phyloP scores from a whole-genome alignment of 2,329 filamentous ascomycete genomes.

The Niveomyces coronatus region DNA sequence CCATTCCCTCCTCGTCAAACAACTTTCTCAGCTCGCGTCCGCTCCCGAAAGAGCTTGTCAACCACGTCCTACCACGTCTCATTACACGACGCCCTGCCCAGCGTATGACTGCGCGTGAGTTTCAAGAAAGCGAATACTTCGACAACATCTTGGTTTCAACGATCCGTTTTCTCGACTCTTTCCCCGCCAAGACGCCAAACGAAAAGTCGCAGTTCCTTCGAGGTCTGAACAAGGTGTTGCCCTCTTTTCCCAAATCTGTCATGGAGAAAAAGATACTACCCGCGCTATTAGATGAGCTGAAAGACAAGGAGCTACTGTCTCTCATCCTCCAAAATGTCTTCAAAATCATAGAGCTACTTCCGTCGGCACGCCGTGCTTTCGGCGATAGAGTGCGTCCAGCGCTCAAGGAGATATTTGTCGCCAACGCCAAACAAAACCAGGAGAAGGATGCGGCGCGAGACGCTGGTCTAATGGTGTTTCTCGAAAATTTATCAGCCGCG shows the following conservation, averaged over 20 bases:
- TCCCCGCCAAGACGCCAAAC: slow-evolving; percentile 82
- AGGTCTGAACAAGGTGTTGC: slow-evolving; percentile 74
- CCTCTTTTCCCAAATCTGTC: slow-evolving; percentile 86
- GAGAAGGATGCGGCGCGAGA: slow-evolving; percentile 80
- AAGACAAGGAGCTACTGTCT: slow-evolving; percentile 78
- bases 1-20: slow-evolving; percentile 69
- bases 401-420: slow-evolving; percentile 72
- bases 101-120: slow-evolving; percentile 77
- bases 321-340: slow-evolving; percentile 87
- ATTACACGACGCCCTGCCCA: slow-evolving; percentile 83
- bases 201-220: slow-evolving; percentile 91
- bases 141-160: slow-evolving; percentile 95
- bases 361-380: slow-evolving; percentile 68
- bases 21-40: slow-evolving; percentile 73
- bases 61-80: slow-evolving; percentile 69
- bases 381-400: slow-evolving; percentile 77
- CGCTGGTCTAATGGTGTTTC: slow-evolving; percentile 79
- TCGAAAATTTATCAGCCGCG: slow-evolving; percentile 71
- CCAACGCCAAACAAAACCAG: slow-evolving; percentile 42
- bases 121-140: slow-evolving; percentile 92
- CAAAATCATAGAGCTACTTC: slow-evolving; percentile 72
- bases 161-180: slow-evolving; percentile 83
- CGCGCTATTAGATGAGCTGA: slow-evolving; percentile 82
- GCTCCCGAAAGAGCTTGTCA: slow-evolving; percentile 67
- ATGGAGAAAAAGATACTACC: slow-evolving; percentile 91